Base-by-base conservation (phyloP, 2,329 filamentous ascomycete species). In the Metarhizium brunneum region DNA sequence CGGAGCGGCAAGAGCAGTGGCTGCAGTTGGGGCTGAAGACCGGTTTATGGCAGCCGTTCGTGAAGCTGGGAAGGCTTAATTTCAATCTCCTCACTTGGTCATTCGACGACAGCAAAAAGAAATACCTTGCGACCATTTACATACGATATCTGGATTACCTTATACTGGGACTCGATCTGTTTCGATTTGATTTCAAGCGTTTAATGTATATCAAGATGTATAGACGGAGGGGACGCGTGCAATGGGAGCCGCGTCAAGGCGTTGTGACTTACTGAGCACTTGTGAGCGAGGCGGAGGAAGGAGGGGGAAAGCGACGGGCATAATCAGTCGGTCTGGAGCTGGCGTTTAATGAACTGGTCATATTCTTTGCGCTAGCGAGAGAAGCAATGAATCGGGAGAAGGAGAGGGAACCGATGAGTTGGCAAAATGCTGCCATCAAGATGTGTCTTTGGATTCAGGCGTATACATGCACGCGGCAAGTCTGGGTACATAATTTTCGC, bases 21-120 rank as follows among this genome's bases (percentile, higher is more conserved):
- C 72, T 10, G 70, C 71, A 56, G 60, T 69, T 6, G 76, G 76
- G 8, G 74, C 76, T n/a, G 78, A 80, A 59, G 76, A 80, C 57
- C 68, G 71, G 38, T 71, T 71, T 52, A 70, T 71, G 64, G 62
- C 64, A 13, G 64, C 65, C 29, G 65, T 71, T 49, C 69, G 69
- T 29, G 69, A 69, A 50, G 68, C 68, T 20, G 68, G 68, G 59
- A 71, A 69, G 56, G 63, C 63, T 36, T 71, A 56, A 62, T 47
- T 25, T 16, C n/a, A 18, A 16, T n/a, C 48, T 30, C 45, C 45
- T 25, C 13, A 11, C 45, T 14, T 14, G 20, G n/a, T 30, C 20
- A 16, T 40, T 14, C 7, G 2, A 16, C 10, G 13, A 40, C 38
- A 16, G 25, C 10, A 2, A 48, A 29, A 29, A 4, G 20, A 48